Conservation (phyloP, 2,329 filamentous ascomycete genomes). For the Alternaria conjuncta region DNA sequence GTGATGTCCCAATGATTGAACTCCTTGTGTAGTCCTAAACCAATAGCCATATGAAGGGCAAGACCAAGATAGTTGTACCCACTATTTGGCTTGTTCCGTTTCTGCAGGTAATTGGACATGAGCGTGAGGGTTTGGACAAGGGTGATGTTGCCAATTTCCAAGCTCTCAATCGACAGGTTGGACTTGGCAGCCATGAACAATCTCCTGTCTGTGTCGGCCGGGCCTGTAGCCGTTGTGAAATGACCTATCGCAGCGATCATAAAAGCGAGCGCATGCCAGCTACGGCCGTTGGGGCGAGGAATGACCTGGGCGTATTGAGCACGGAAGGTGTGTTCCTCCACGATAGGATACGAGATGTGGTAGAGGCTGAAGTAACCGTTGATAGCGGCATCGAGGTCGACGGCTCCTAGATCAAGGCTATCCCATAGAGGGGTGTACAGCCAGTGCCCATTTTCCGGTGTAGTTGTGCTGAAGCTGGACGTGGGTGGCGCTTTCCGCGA, state of each 20-base stretch:
- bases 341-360: constrained; percentile 55
- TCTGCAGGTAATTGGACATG: constrained; percentile 59
- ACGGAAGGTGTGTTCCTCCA: constrained; percentile 57
- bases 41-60: constrained; percentile 58
- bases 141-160: constrained; percentile 58
- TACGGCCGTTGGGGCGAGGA: constrained; percentile 42
- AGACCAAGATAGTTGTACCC: constrained; percentile 59
- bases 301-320: constrained; percentile 55
- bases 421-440: neutral
- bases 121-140: constrained; percentile 57
- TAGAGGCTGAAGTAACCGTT: constrained; percentile 57
- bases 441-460: neutral
- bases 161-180: constrained; percentile 54
- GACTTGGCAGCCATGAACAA: constrained; percentile 44
- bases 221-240: neutral
- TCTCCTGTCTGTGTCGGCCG: neutral
- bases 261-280: constrained; percentile 12
- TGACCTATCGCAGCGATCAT: neutral
- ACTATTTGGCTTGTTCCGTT: constrained; percentile 59
- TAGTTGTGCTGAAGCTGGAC: neutral
- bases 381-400: constrained; percentile 16
- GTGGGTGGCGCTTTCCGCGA: neutral
- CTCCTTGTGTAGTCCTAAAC: constrained; percentile 59
- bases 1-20: constrained; percentile 56
- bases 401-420: neutral